Base-by-base conservation (phyloP, 2,329 filamentous ascomycete species). In the Penicillium paneum region DNA sequence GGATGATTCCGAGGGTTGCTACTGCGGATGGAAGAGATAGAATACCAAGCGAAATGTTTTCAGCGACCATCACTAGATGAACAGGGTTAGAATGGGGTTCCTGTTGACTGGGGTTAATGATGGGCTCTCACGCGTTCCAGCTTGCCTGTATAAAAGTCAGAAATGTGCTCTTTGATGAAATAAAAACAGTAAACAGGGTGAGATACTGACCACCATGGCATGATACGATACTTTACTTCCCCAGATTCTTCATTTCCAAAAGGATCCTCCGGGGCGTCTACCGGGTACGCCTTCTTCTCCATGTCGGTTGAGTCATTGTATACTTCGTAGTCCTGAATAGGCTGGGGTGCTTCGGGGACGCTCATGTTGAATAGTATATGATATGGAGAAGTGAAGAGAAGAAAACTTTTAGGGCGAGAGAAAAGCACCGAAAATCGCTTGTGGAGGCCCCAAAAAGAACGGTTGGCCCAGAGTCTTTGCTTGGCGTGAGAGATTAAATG, bases 31-130 rank as follows among this genome's bases (percentile, higher is more conserved):
- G 81, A 8, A 84, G 71, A 13, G 79, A 79, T 11, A 84, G 72
- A 32, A 83, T 79, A 26, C 81, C 81, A 1, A 83, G 72, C 21
- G 79, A 81, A 39, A 83, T 78, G 15, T 79, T 82, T 63, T 83
- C 81, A 11, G 81, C 81, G 28, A 83, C 76, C 78, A 83, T 82
- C 45, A 82, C 74, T 71, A 46, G 13, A 49, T 13, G 38, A 45
- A 26, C 13, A 17, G 17, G 6, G 26, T 47, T 51, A 36, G 36
- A 54, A 39, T 28, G 11, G 8, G 12, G 21, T 21, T 34, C 12
- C 24, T 15, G 43, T 21, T 43, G 35, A 41, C 17, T 15, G 49
- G 11, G 13, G 24, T 40, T 39, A 29, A 35, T 40, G 15, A 38
- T 48, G 34, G 52, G 41, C 13, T 56, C 69, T 52, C 66, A 76